Evolutionary conservation across 2,329 filamentous ascomycete genomes (phyloP), one percentile per base, ranked within the genome.

Genomic region (Xylaria arbuscula): DNA sequence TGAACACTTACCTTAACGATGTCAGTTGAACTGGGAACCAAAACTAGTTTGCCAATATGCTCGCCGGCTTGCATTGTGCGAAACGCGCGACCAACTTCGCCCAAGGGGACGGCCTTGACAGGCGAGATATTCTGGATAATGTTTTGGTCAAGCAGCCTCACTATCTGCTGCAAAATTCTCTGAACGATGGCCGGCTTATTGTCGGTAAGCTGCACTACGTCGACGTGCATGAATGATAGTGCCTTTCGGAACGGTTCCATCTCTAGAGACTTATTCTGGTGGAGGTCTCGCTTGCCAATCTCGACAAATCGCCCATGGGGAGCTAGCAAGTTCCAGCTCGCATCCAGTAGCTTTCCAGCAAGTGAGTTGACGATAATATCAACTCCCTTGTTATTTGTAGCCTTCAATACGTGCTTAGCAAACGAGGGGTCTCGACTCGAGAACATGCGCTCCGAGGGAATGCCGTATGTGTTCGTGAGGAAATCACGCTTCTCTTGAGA

Each of bases 31-130:
- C 19, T n/a, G 11, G 67, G 61, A 24, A 64, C 63, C 15, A 75
- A 48, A 2, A 81, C 75, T 8, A 83, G 76, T 51, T 83, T 84
- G 0, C 82, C 83, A 1, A 80, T 77, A 56, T 83, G 82, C 0
- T 75, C 72, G 0, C 82, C 81, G 5, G 71, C 73, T 63, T 82
- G 80, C 77, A 84, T 78, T 3, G 78, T 75, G 3, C 80, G 74
- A 67, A 84, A 80, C 1, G 81, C 80, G 0, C 79, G 71, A 15
- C 73, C 72, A 2, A 79, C 72, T 0, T 79, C 66, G 5, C 58
- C 62, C 5, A 75, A 65, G 10, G 67, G 56, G 70, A 75, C 71
- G 11, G 57, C 19, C 61, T 75, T 75, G 6, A 80, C 59, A 5
- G 76, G 76, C 0, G 64, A 48, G 32, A 78, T 68, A 3, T 76